A percentile compares a stretch with the other conserved stretches of the same genome.
Conservation (phyloP, 805 yeast genomes). For the Candida coquimbonensis region DNA sequence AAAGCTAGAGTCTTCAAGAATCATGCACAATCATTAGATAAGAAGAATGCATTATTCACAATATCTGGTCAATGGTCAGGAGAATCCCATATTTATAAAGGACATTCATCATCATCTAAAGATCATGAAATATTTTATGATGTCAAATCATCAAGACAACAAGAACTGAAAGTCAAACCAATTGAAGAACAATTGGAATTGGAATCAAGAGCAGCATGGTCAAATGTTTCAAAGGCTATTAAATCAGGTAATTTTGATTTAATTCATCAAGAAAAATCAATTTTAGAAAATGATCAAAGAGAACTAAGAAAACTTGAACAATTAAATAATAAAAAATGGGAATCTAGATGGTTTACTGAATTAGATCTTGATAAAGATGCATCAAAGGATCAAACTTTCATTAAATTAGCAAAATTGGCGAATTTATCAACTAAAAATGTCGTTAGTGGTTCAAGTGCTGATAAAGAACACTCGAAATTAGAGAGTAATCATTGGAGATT, state of each 20-base stretch:
- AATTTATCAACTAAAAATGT: slow-evolving; percentile 55
- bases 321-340: slow-evolving; percentile 62
- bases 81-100: slow-evolving; percentile 55
- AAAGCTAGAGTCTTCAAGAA: slow-evolving; percentile 74
- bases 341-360: slow-evolving; percentile 72
- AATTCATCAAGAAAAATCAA: slow-evolving; percentile 68
- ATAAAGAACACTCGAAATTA: slow-evolving; percentile 46
- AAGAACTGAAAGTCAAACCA: slow-evolving; percentile 68
- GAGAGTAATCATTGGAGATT: slow-evolving; percentile 68
- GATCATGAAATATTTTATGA: slow-evolving; percentile 55
- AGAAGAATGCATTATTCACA: slow-evolving; percentile 64
- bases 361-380: slow-evolving; percentile 31
- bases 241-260: slow-evolving; percentile 64
- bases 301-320: slow-evolving; percentile 68
- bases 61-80: slow-evolving; percentile 93
- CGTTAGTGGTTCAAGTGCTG: slow-evolving; percentile 56
- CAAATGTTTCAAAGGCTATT: slow-evolving; percentile 82
- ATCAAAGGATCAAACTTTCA: slow-evolving; percentile 30
- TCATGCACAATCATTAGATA: slow-evolving; percentile 40
- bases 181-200: slow-evolving; percentile 70
- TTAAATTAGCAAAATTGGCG: slow-evolving; percentile 39
- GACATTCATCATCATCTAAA: slow-evolving; percentile 39
- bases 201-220: slow-evolving; percentile 89
- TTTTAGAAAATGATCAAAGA: slow-evolving; percentile 81
- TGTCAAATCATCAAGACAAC: slow-evolving; percentile 43